A percentile compares a stretch with the other conserved stretches of the same genome.
phyloP scores from a whole-genome alignment of 371 early-diverging fungal species.

The Syncephalastrum sp. region DNA sequence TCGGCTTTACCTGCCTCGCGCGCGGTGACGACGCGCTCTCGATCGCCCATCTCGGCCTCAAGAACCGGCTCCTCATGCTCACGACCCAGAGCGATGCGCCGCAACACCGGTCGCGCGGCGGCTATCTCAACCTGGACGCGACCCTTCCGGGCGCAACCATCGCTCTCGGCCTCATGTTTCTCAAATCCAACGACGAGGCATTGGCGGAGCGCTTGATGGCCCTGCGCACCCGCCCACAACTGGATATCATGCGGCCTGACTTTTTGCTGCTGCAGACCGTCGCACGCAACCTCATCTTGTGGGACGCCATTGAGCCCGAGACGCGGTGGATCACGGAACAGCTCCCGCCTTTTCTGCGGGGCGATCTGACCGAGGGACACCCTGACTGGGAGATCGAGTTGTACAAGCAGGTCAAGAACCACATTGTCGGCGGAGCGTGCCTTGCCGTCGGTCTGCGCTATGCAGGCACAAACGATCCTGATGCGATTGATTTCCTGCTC shows the following conservation, averaged over 20 bases:
- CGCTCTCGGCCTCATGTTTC: conserved; percentile 82
- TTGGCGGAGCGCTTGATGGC: conserved; percentile 65
- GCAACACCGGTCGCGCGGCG: background rate
- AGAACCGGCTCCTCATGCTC: conserved; percentile 54
- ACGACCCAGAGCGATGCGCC: conserved; percentile 26
- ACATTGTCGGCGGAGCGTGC: conserved; percentile 77
- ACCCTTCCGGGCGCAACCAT: conserved; percentile 73
- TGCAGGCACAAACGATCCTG: conserved; percentile 71
- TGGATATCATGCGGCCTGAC: conserved; percentile 75
- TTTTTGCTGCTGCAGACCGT: conserved; percentile 67
- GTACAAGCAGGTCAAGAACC: conserved; percentile 59
- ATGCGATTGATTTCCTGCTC: conserved; percentile 53
- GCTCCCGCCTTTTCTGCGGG: conserved; percentile 60
- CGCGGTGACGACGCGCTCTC: conserved; percentile 54
- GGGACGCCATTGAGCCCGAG: conserved; percentile 59
- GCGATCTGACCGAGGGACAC: background rate
- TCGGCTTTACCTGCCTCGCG: conserved; percentile 81
- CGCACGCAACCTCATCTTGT: conserved; percentile 69
- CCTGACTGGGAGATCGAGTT: conserved; percentile 20
- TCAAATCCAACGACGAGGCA: conserved; percentile 69
- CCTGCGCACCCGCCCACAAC: conserved; percentile 48
- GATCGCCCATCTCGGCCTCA: conserved; percentile 58
- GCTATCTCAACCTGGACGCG: conserved; percentile 31
- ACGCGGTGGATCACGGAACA: conserved; percentile 66
- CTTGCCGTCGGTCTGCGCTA: conserved; percentile 76